phyloP scores from a whole-genome alignment of 768 basidiomycete genomes.

The Boletus vinaceobasis region DNA sequence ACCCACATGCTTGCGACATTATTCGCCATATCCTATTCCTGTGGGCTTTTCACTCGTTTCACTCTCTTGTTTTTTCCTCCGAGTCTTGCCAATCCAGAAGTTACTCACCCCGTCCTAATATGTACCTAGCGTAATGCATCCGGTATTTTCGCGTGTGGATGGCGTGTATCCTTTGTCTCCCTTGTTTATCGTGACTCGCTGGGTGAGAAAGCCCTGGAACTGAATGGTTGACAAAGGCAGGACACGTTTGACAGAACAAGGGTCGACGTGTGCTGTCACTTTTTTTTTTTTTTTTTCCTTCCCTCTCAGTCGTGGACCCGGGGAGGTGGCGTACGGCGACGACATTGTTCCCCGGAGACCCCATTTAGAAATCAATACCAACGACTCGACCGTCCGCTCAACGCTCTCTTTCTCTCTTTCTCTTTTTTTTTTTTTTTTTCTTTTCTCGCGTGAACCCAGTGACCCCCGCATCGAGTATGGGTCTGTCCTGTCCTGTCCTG shows the following conservation, averaged over 20 bases:
- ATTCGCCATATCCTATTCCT: not conserved
- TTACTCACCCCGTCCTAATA: slow-evolving; percentile 17
- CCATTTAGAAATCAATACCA: not conserved
- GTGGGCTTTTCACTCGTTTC: not conserved
- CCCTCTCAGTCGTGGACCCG: not conserved
- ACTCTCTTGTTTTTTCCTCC: not conserved
- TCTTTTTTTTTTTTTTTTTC: no score
- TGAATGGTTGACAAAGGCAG: not conserved
- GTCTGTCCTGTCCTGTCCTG: no score
- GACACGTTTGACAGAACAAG: not conserved
- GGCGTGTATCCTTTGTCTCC: not conserved
- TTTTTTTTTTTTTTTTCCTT: not conserved
- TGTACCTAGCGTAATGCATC: slow-evolving; percentile 29
- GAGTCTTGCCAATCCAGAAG: not conserved
- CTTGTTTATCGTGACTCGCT: not conserved
- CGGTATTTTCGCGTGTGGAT: slow-evolving; percentile 1
- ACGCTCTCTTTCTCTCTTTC: no score
- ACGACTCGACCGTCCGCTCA: no score
- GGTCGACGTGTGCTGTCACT: not conserved
- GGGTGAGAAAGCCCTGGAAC: not conserved
- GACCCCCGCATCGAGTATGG: no score
- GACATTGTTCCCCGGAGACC: not conserved
- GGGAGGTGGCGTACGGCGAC: not conserved
- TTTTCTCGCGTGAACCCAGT: no score
- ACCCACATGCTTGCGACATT: not conserved